phyloP scores from a whole-genome alignment of 2,329 filamentous ascomycete genomes.

The Trichoderma polysporum region DNA sequence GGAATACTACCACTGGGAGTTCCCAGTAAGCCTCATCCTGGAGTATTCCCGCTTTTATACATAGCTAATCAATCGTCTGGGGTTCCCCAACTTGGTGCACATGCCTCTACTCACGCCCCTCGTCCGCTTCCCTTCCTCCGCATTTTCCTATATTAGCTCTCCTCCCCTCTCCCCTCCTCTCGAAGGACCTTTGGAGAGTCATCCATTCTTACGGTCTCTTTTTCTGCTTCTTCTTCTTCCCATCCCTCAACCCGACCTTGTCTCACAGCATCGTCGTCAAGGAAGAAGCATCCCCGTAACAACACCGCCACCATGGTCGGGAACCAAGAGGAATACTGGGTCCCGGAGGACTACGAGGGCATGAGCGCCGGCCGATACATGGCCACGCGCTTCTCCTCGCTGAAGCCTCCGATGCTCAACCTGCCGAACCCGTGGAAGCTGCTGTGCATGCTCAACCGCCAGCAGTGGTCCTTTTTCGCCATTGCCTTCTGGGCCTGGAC shows the following conservation, averaged over 20 bases:
- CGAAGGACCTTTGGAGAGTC: background rate
- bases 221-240: background rate
- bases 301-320: constrained; percentile 20
- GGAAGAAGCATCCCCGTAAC: background rate
- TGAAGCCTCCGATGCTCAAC: constrained; percentile 57
- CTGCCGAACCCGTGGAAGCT: constrained; percentile 54
- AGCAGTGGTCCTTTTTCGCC: constrained; percentile 56
- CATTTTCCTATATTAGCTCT: constrained; percentile 4
- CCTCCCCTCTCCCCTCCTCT: background rate
- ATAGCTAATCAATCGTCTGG: constrained; percentile 12
- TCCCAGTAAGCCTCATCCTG: constrained; percentile 13
- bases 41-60: constrained; percentile 7
- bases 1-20: background rate
- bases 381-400: constrained; percentile 51
- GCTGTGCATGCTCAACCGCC: constrained; percentile 47
- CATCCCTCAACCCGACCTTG: background rate
- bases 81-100: constrained; percentile 10
- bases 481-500: constrained; percentile 58
- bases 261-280: background rate
- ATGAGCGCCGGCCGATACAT: constrained; percentile 51
- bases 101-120: background rate
- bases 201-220: background rate
- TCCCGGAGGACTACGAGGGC: constrained; percentile 47
- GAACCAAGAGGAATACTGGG: constrained; percentile 29
- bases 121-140: background rate